These are phyloP conservation scores for Suhomyces guaymorum DNA, from an alignment of 1,139 yeast genomes.

Conservation along the genomic window DNA sequence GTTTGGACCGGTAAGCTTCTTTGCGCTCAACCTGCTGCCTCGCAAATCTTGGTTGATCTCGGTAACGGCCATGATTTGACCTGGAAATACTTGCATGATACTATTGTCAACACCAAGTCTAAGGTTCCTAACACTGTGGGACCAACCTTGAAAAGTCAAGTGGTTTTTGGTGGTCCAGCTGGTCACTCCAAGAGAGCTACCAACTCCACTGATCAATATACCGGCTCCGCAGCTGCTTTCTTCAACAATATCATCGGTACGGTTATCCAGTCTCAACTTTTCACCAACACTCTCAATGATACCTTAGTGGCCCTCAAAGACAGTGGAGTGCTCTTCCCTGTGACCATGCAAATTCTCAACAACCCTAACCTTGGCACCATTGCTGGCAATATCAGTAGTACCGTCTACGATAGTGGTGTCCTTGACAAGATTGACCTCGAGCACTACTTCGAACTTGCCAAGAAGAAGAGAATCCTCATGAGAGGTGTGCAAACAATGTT, in stretches of 20 bases:
- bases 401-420: conserved; percentile 37
- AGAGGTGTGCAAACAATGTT: conserved; percentile 28
- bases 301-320: conserved; percentile 35
- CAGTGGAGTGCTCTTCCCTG: conserved; percentile 33
- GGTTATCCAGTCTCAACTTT: conserved; percentile 28
- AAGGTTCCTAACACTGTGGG: conserved; percentile 16
- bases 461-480: conserved; percentile 26
- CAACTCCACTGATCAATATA: conserved; percentile 18
- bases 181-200: conserved; percentile 12
- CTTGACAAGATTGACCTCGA: conserved; percentile 33
- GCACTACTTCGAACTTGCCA: conserved; percentile 24
- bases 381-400: conserved; percentile 25
- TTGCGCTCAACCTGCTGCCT: conserved; percentile 28
- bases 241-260: conserved; percentile 34
- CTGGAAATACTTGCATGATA: conserved; percentile 30
- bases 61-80: conserved; percentile 35
- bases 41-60: conserved; percentile 31
- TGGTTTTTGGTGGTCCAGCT: conserved; percentile 10
- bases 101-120: conserved; percentile 28
- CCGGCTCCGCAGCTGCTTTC: conserved; percentile 39
- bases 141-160: conserved; percentile 12
- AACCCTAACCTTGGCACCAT: conserved; percentile 30
- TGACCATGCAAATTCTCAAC: conserved; percentile 28
- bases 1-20: conserved; percentile 28
- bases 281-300: conserved; percentile 26